Evolutionary conservation across 164 flowering plant species (phyloP), one percentile per base, ranked within the genome.

Genomic region (Dillenia suffruticosa): DNA sequence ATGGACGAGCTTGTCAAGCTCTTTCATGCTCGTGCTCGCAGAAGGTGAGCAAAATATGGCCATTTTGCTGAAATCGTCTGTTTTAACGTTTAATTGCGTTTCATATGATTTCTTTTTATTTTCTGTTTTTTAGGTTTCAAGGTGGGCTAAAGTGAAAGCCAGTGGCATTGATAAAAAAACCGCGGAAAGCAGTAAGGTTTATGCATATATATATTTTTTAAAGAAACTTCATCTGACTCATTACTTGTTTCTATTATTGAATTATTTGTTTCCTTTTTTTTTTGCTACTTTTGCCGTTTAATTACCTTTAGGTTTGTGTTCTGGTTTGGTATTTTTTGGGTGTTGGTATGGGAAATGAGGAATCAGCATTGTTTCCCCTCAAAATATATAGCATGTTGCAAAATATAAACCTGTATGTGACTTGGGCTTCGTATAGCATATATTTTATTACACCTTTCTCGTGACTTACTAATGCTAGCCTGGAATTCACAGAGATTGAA

Each of bases 1-100:
- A 74, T 68, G 3, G 78, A 77, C n/a, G 76, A 77, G 62, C 81
- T 74, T 12, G 76, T 74, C 46, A 76, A 73, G 77, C 80, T 76
- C 68, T 76, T 73, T 69, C 12, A 17, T 45, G 80, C 81, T 10
- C 61, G 78, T 12, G 67, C 76, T 62, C 74, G 81, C 13, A 65
- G 81, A 68, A 66, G 78, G 81, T 70, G 50, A 16, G 43, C 17
- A 15, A 52, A 1, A 52, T 52, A 16, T 52, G 19, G 14, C 9
- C 51, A 16, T 46, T 26, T 32, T 32, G 40, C 0, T 32, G 40
- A 32, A 32, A 32, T 32, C 6, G 40, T 32, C 40, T 32, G 6
- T 32, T 5, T 32, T 32, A 32, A 13, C 44, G 19, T 17, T 12
- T 43, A 26, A 16, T 62, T 50, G 50, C 17, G 22, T 49, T 62